Conservation (phyloP, 2,329 filamentous ascomycete genomes). For the Alternaria sp. region DNA sequence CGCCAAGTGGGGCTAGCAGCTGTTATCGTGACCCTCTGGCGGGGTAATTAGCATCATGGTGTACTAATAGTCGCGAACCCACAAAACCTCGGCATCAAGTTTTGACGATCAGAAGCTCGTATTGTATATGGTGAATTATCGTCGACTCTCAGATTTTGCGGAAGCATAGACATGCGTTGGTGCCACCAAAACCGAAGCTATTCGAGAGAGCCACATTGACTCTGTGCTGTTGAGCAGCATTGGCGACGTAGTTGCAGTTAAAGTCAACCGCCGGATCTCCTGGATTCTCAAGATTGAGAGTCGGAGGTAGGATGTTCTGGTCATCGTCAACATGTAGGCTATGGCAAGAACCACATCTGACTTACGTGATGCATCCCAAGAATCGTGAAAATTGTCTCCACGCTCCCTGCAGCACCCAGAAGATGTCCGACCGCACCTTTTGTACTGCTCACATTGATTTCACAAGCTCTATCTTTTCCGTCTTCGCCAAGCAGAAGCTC, state of each 20-base stretch:
- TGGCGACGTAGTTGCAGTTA: constrained; percentile 84
- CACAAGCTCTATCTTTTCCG: constrained; percentile 64
- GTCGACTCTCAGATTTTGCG: constrained; percentile 46
- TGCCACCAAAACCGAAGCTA: constrained; percentile 97
- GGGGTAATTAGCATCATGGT: constrained; percentile 24
- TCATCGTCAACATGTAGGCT: constrained; percentile 14
- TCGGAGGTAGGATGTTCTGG: constrained; percentile 82
- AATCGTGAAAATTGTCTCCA: constrained; percentile 87
- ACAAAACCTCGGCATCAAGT: neutral
- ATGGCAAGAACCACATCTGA: constrained; percentile 10
- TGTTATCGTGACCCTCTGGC: constrained; percentile 22
- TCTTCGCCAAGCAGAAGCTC: constrained; percentile 75
- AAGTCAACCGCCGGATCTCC: constrained; percentile 66
- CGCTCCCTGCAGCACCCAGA: constrained; percentile 85
- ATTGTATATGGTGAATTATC: neutral
- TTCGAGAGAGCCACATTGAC: constrained; percentile 85
- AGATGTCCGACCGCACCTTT: constrained; percentile 94
- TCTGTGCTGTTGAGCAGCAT: constrained; percentile 69
- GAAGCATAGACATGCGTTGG: constrained; percentile 90
- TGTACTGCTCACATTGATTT: constrained; percentile 87
- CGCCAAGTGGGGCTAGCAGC: constrained; percentile 24
- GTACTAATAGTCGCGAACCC: constrained; percentile 16
- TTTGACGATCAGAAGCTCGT: neutral
- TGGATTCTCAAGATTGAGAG: constrained; percentile 76
- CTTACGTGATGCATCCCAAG: constrained; percentile 79